Base-by-base conservation (phyloP, 768 basidiomycete species). In the Cyclocybe cylindracea region DNA sequence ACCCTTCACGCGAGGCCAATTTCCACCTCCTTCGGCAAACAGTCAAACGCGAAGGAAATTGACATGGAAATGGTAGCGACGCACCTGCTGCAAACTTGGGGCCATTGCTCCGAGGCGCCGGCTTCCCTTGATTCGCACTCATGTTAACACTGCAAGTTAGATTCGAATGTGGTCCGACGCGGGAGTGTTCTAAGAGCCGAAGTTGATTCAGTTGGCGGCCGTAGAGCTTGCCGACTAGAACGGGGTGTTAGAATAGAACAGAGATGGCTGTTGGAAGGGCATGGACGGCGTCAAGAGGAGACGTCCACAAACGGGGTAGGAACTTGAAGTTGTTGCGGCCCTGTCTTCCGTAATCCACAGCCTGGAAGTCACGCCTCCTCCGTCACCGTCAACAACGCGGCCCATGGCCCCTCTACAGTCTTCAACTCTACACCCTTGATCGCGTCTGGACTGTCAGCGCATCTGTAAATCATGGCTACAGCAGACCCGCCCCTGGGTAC, bases 401-500 rank as follows among this genome's bases (percentile, higher is more conserved):
- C 61, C 60, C 59, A 62, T 62, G 24, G 24, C 24, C 24, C 24
- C 24, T 24, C 24, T 18, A 31, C 35, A 31, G 14, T 10, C 29
- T 42, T 13, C 41, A 24, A 45, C 14, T 39, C 38, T 38, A 19
- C 16, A 31, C 16, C 37, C 11, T 11, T 16, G 3, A 11, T 38
- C 16, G 11, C 37, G 11, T 16, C 11, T 11, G 37, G 37, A 38
- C 7, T 38, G 11, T 11, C 37, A 11, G 11, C 37, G 37, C 11
- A 11, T 38, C 37, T 2, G 13, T 16, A 33, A 32, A 46, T 14
- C 14, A 61, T 60, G 60, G 40, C 61, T 16, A 45, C 51, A 43
- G 45, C 63, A 33, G 70, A 70, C 40, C 67, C 73, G 19, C 62
- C 64, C 6, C 66, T 92, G 43, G 89, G 89, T 32, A 80, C 92